phyloP scores from a whole-genome alignment of 768 basidiomycete species.

The Suillus occidentalis region DNA sequence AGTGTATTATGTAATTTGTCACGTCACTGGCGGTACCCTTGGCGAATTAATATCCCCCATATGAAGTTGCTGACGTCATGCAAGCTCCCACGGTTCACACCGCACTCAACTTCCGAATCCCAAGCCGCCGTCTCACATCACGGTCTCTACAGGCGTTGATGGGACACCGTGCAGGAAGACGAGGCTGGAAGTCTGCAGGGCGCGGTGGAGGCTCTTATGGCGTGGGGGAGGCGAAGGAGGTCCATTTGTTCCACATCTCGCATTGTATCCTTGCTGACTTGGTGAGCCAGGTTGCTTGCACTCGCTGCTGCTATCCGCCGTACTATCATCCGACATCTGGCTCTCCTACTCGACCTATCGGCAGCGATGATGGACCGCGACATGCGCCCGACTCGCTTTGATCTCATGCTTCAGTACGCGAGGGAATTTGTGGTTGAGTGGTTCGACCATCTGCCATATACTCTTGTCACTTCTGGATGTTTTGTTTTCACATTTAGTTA shows the following conservation, averaged over 20 bases:
- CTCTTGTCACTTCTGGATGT: too few species aligned
- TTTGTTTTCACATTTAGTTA: too few species aligned
- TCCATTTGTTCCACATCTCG: conserved; percentile 30
- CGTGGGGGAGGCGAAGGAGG: conserved; percentile 83
- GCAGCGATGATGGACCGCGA: conserved; percentile 93
- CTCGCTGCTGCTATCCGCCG: conserved; percentile 88
- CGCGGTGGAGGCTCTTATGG: conserved; percentile 87
- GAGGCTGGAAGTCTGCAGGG: conserved; percentile 88
- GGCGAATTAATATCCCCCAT: too few species aligned
- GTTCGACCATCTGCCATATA: too few species aligned
- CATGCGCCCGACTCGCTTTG: conserved; percentile 93
- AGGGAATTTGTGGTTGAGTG: conserved; percentile 92
- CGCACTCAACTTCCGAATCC: too few species aligned
- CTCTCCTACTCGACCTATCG: conserved; percentile 91
- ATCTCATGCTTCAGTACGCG: conserved; percentile 85
- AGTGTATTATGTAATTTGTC: too few species aligned
- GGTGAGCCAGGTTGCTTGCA: conserved; percentile 59
- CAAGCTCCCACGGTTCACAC: too few species aligned
- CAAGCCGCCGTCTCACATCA: too few species aligned
- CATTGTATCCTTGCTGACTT: conserved; percentile 11
- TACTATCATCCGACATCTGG: conserved; percentile 93
- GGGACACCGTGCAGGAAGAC: conserved; percentile 98
- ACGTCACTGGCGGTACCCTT: too few species aligned
- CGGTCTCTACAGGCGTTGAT: too few species aligned
- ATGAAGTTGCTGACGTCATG: too few species aligned